Conservation (phyloP, 768 basidiomycete species). For the Suillus bovinus region DNA sequence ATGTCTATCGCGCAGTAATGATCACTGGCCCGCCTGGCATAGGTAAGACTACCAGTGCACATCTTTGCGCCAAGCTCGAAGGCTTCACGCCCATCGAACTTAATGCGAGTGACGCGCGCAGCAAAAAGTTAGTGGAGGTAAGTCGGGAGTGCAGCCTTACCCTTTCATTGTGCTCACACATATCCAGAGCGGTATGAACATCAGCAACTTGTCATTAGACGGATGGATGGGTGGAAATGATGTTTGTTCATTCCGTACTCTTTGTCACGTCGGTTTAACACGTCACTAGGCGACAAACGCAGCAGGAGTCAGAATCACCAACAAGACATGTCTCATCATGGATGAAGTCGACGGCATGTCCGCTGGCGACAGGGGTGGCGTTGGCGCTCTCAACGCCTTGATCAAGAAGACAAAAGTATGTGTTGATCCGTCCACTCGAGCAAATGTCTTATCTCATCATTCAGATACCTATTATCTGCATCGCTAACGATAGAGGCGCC, state of each 20-base stretch:
- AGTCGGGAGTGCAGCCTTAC: slow-evolving; percentile 12
- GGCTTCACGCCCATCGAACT: slow-evolving; percentile 94
- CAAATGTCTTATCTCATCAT: neutral
- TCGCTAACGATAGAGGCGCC: slow-evolving; percentile 87
- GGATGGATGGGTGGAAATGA: slow-evolving; percentile 70
- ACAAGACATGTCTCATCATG: slow-evolving; percentile 91
- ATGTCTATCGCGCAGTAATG: slow-evolving; percentile 81
- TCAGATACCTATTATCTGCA: slow-evolving; percentile 95
- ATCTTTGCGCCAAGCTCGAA: slow-evolving; percentile 85
- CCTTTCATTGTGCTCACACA: neutral
- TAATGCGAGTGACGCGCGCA: slow-evolving; percentile 93
- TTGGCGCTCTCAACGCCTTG: slow-evolving; percentile 87
- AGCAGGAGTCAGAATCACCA: slow-evolving; percentile 72
- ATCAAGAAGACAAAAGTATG: slow-evolving; percentile 90
- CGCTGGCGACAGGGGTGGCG: slow-evolving; percentile 94
- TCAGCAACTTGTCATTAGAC: slow-evolving; percentile 86
- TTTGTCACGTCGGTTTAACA: neutral
- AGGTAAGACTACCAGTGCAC: slow-evolving; percentile 96
- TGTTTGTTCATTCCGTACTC: slow-evolving; percentile 33
- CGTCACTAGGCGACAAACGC: slow-evolving; percentile 55
- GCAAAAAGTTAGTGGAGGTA: slow-evolving; percentile 96
- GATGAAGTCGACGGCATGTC: slow-evolving; percentile 99
- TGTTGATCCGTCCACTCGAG: neutral
- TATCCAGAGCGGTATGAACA: slow-evolving; percentile 79
- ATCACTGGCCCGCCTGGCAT: slow-evolving; percentile 96